phyloP scores from a whole-genome alignment of 2,329 filamentous ascomycete species.

The Botrytis galanthina region DNA sequence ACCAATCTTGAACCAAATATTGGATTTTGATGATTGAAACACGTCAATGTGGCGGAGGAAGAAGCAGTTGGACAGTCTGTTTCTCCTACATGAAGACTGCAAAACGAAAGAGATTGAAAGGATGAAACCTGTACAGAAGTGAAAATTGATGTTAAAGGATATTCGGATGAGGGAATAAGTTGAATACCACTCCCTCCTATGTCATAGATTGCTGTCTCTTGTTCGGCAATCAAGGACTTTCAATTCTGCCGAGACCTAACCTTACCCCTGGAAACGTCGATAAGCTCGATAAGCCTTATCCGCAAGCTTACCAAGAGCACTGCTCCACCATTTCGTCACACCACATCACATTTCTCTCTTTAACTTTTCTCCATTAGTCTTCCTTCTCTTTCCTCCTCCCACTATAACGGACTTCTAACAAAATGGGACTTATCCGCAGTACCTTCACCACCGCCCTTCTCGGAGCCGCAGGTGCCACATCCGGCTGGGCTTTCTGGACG shows the following conservation, averaged over 20 bases:
- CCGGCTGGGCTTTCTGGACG: conserved; percentile 30
- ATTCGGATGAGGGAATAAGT: not conserved
- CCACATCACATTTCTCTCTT: not conserved
- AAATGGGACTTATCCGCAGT: conserved; percentile 29
- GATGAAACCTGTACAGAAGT: not conserved
- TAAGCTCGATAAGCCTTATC: conserved; percentile 1
- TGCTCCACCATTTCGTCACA: conserved; percentile 6
- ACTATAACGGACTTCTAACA: not conserved
- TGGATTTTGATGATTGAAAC: not conserved
- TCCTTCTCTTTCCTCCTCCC: not conserved
- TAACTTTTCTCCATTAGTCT: not conserved
- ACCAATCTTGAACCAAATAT: not conserved
- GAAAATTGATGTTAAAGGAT: not conserved
- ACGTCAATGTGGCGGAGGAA: not conserved
- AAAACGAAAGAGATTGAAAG: not conserved
- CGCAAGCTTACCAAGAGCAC: not conserved
- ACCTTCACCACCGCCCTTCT: conserved; percentile 28
- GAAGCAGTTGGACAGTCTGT: not conserved
- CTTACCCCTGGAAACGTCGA: not conserved
- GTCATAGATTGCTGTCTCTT: not conserved
- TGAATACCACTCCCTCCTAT: not conserved
- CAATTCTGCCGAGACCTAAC: not conserved
- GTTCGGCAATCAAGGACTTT: not conserved
- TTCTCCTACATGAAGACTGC: not conserved
- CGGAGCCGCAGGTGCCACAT: conserved; percentile 26